Percentiles rank a stretch among this genome's conserved stretches.
Evolutionary conservation across 257 asterid genomes (phyloP).

Genomic region (Plantago major): DNA sequence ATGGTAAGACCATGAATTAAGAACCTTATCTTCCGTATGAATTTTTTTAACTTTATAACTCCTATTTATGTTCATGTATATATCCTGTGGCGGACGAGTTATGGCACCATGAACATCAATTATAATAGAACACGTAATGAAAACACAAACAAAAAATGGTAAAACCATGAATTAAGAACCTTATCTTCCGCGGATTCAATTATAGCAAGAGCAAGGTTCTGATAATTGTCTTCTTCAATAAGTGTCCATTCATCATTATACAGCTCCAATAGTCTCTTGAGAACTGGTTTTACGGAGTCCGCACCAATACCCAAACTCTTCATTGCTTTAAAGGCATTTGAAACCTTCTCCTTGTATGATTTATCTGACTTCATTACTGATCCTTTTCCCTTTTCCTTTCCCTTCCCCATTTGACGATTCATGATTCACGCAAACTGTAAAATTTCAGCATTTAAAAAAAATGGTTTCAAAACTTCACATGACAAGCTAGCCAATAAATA

Average conservation of each 20-base stretch:
- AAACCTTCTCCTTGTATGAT: constrained; percentile 9
- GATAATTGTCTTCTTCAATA: constrained; percentile 57
- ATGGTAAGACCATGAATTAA: constrained; percentile 2
- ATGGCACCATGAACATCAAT: not conserved
- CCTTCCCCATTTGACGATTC: too few relatives aligned
- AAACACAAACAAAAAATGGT: not conserved
- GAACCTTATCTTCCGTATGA: constrained; percentile 43
- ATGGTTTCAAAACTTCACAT: too few relatives aligned
- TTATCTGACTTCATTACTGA: constrained; percentile 25
- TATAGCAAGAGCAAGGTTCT: constrained; percentile 59
- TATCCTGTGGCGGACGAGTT: too few relatives aligned
- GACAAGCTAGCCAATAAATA: too few relatives aligned
- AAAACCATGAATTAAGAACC: constrained; percentile 26
- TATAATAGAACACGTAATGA: not conserved
- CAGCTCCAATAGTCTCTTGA: constrained; percentile 35
- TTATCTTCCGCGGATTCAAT: constrained; percentile 48
- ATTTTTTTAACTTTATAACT: too few relatives aligned
- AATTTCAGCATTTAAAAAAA: too few relatives aligned
- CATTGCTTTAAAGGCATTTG: constrained; percentile 48
- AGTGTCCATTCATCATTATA: constrained; percentile 38
- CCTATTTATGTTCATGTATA: too few relatives aligned
- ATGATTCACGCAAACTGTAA: too few relatives aligned
- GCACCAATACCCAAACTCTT: constrained; percentile 32
- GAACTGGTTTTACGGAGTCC: constrained; percentile 43
- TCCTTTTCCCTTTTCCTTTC: not conserved